These are phyloP conservation scores for Saraca asoca DNA, from an alignment of 331 rosid species.

Conservation along the genomic window DNA sequence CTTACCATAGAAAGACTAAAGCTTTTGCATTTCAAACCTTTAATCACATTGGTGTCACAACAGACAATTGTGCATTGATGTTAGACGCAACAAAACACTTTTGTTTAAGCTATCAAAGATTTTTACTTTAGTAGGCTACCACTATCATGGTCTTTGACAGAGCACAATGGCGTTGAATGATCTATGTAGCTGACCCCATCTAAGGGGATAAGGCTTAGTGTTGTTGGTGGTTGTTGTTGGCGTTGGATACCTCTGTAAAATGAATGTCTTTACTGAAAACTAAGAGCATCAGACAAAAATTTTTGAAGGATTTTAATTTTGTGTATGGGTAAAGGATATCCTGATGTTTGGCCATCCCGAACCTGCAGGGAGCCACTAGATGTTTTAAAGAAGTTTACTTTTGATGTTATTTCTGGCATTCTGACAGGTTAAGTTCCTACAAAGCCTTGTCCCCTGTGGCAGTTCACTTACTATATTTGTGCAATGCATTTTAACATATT, in stretches of 20 bases:
- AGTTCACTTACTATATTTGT: constrained; percentile 13
- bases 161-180: neutral
- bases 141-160: too few relatives aligned
- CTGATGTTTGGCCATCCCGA: constrained; percentile 92
- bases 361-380: constrained; percentile 90
- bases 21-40: constrained; percentile 5
- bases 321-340: constrained; percentile 92
- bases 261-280: constrained; percentile 11
- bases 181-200: too few relatives aligned
- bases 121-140: too few relatives aligned
- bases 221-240: neutral
- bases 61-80: too few relatives aligned
- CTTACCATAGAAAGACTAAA: neutral
- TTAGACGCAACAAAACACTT: too few relatives aligned
- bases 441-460: constrained; percentile 26
- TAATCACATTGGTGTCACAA: constrained; percentile 1
- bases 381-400: constrained; percentile 76
- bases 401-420: constrained; percentile 83
- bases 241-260: neutral
- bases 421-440: constrained; percentile 64
- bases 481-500: neutral
- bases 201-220: too few relatives aligned
- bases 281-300: constrained; percentile 5
- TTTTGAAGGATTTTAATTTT: constrained; percentile 9
- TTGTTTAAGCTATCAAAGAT: too few relatives aligned